These are phyloP conservation scores for Juncus effusus DNA, from an alignment of 176 grass and related monocot species.

Conservation along the genomic window DNA sequence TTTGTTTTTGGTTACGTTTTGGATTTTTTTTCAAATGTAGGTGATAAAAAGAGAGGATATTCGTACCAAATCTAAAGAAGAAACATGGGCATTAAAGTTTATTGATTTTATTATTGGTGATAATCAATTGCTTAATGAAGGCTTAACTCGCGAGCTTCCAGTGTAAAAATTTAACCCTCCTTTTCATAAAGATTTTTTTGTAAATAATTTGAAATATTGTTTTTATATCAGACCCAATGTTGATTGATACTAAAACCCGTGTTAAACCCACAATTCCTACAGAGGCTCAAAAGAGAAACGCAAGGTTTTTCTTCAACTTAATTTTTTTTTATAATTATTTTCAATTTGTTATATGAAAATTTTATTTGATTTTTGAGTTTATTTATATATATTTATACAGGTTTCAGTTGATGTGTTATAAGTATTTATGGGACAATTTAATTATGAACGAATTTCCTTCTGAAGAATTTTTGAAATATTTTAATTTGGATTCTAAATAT, in stretches of 20 bases:
- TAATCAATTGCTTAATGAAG: constrained; percentile 69
- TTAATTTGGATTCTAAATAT: constrained; percentile 54
- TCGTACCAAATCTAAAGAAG: constrained; percentile 47
- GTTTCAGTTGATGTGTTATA: constrained; percentile 97
- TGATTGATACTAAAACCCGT: constrained; percentile 88
- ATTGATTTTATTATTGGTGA: constrained; percentile 72
- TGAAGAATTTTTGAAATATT: constrained; percentile 71
- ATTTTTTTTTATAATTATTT: background rate
- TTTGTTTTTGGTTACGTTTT: no score
- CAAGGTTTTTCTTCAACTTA: constrained; percentile 43
- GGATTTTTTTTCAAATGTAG: constrained; percentile 21
- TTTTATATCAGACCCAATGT: constrained; percentile 45
- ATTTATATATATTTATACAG: constrained; percentile 39
- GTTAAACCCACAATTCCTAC: constrained; percentile 41
- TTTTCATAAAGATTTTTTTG: no score
- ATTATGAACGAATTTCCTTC: constrained; percentile 40
- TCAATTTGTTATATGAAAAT: background rate
- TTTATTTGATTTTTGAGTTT: background rate
- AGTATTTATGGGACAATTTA: constrained; percentile 79
- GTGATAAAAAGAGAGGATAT: constrained; percentile 63
- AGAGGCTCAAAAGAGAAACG: constrained; percentile 90
- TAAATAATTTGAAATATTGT: no score
- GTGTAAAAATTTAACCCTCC: constrained; percentile 47
- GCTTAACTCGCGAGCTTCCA: constrained; percentile 75
- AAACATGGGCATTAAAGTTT: constrained; percentile 65